Base-by-base conservation (phyloP, 306 rosid genomes). In the Canavalia ensiformis region DNA sequence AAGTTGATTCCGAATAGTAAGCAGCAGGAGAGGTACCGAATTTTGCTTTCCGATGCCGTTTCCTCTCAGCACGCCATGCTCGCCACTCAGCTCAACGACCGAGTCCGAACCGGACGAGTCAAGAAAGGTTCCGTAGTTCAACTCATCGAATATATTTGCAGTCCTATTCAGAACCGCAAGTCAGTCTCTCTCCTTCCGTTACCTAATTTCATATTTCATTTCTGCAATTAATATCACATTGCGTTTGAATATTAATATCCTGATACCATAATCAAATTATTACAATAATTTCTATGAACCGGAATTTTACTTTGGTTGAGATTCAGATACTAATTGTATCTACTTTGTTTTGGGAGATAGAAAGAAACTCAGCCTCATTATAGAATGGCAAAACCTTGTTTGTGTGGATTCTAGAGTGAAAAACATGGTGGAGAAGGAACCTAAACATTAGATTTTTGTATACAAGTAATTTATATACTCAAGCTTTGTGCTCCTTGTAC, bases 81-180 rank as follows among this genome's bases (percentile, higher is more conserved):
- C 47, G 92, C 93, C 1, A 84, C 89, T 63, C 98, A 91, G 89
- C 97, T 91, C 81, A 91, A 90, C 66, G 90, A 84, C 60, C 76
- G 83, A 28, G 68, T 94, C 81, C 84, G 68, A 84, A 75, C 85
- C 65, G 91, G 92, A 49, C 85, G 39, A 57, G 87, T 94, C 62
- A 86, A 80, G 84, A 82, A 65, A 75, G 95, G 98, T 55, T 94
- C 98, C 58, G 77, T 94, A 28, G 81, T 94, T 66, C 98, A 91
- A 84, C 83, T 94, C 58, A 77, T 87, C 52, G 98, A 94, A 59
- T 94, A 94, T 65, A 84, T 91, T 25, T 90, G 93, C 85, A 91
- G 83, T 85, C 59, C 51, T 35, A 46, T 90, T 67, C 97, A 88
- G 81, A 85, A 74, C 57, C 98, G 94, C 92, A 89, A 85, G 98